These are phyloP conservation scores for Citrullus colocynthis DNA, from an alignment of 306 rosid genomes.

Conservation along the genomic window DNA sequence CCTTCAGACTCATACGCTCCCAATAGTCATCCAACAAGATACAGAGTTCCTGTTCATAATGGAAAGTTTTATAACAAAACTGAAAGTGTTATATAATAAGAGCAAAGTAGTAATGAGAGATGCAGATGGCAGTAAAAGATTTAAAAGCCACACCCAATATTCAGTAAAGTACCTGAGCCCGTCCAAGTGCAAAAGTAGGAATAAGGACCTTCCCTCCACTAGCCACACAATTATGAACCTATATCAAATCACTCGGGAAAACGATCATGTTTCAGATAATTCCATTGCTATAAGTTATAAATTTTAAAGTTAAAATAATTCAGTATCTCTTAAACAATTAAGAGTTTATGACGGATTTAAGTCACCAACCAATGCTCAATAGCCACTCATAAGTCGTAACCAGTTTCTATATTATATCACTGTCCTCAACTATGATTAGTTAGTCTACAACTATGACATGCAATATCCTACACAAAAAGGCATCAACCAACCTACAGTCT, in stretches of 20 bases:
- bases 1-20: conserved; percentile 84
- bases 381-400: not conserved
- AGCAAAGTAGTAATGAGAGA: not conserved
- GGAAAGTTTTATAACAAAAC: not conserved
- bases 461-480: not conserved
- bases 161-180: conserved; percentile 67
- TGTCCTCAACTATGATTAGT: not conserved
- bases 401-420: not conserved
- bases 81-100: not conserved
- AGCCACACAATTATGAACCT: conserved; percentile 78
- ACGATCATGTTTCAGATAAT: not conserved
- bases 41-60: conserved; percentile 61
- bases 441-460: not conserved
- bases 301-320: not conserved
- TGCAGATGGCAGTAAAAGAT: not conserved
- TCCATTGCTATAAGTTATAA: not conserved
- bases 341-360: not conserved
- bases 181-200: conserved; percentile 95
- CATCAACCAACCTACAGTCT: not conserved
- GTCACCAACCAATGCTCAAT: not conserved
- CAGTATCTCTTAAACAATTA: not conserved
- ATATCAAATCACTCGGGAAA: not conserved
- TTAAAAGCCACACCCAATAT: not conserved
- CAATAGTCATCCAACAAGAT: conserved; percentile 93
- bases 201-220: conserved; percentile 90